Base-by-base conservation (phyloP, 805 yeast genomes). In the Ogataea glucozyma region DNA sequence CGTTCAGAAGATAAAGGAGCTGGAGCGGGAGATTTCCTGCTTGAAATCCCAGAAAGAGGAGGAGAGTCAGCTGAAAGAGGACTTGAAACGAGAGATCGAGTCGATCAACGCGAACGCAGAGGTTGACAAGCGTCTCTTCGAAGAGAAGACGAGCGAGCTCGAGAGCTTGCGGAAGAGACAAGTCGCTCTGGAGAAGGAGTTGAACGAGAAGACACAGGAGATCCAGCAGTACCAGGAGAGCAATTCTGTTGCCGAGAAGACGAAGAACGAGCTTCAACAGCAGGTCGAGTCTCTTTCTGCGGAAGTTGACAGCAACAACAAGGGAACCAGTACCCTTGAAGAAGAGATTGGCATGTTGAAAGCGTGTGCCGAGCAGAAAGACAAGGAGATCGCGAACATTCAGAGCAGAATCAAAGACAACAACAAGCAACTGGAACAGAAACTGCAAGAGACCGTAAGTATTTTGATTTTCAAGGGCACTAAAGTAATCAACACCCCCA, bases 1-100 rank as follows among this genome's bases (percentile, higher is more conserved):
- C 83, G 5, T 79, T 4, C 65, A 76, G 30, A 83, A 79, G 56
- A 70, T 79, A 4, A 78, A 77, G 44, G 77, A 74, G 42, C 67
- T 81, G 46, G 75, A 76, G 43, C 79, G 78, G 18, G 77, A 83
- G 44, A 65, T 88, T 18, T 72, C 73, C 33, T 54, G 65, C 1
- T 63, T 84, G 29, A 83, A 79, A 41, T 54, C 58, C 0, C 46
- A 50, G 19, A 56, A 53, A 22, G 46, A 51, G 4, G 60, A 54
- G 18, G 53, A 57, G 12, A 47, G 74, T 7, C 61, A 62, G n/a
- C 50, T 66, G 18, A 81, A 38, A 78, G 77, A 41, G 79, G 78
- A 36, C 55, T 57, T 49, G 16, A 23, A 43, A 3, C 21, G 22
- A 2, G 58, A 67, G n/a, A 54, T 86, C 11, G 65, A 67, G 4